Base-by-base conservation (phyloP, 2,329 filamentous ascomycete genomes). In the Pseudocercospora vitis region DNA sequence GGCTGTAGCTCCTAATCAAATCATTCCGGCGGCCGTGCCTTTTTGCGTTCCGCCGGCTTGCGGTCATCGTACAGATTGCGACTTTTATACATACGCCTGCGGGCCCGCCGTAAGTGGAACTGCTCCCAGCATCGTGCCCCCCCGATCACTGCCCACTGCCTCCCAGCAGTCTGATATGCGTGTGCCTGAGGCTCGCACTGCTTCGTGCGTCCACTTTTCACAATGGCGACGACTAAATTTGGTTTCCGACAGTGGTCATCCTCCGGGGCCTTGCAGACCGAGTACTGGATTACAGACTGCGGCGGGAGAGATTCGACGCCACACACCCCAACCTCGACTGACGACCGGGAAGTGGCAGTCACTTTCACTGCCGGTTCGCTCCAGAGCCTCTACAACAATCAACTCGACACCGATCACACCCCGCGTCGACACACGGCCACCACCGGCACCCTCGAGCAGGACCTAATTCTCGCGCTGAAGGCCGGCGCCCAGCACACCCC, bases 211-310 rank as follows among this genome's bases (percentile, higher is more conserved):
- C 19, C 39, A 28, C 23, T 42, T 5, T 29, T 29, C 53, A 51
- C 26, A 24, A 53, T 50, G 54, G 35, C 53, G 29, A 44, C 50
- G 9, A 53, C 54, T 50, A 53, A 53, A 18, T 57, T 57, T 33
- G 54, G 54, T 16, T 57, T 53, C 33, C 49, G 54, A 31, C 47
- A 50, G 28, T 59, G 57, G 57, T 53, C 48, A 31, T 45, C 31
- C 24, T 21, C 31, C 9, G 57, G 57, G 19, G 29, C 47, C 18
- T 35, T 59, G 24, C 42, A 44, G 18, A 50, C 44, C 48, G 57
- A 59, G 46, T 56, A 54, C 39, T 59, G 57, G 57, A 54, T 59
- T 21, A 48, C 28, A n/a, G 51, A 53, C 44, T 14, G 47, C 32
- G 49, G 47, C 35, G 44, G 24, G 19, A 50, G 44, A 21, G 49